A percentile compares a stretch with the other conserved stretches of the same genome.
phyloP scores from a whole-genome alignment of 306 rosid genomes.

The Cicer yamashitae region DNA sequence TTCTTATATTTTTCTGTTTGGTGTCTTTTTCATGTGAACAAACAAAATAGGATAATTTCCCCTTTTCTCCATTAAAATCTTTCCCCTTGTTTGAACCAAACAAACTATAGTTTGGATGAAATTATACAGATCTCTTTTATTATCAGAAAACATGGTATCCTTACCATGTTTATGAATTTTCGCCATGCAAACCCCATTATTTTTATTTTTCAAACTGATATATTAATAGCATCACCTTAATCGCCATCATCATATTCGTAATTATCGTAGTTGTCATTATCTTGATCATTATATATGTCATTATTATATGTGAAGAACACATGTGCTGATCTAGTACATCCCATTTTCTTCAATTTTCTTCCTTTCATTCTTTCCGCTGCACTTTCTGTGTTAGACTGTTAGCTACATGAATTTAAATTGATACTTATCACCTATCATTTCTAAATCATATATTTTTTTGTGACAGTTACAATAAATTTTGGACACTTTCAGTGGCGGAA shows the following conservation, averaged over 20 bases:
- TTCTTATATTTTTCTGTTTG: too few species aligned
- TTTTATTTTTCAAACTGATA: not conserved
- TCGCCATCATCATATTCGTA: not conserved
- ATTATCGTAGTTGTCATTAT: not conserved
- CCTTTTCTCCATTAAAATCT: too few species aligned
- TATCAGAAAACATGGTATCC: not conserved
- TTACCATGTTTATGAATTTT: not conserved
- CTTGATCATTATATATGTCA: not conserved
- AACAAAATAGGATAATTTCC: too few species aligned
- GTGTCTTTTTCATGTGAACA: too few species aligned
- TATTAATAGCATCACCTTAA: not conserved
- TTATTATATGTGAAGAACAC: too few species aligned
- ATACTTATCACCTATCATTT: not conserved
- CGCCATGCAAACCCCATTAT: not conserved
- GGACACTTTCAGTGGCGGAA: constrained; percentile 6
- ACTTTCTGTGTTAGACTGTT: too few species aligned
- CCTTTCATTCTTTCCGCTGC: too few species aligned
- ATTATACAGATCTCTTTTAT: not conserved
- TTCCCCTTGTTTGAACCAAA: too few species aligned
- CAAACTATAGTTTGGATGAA: not conserved
- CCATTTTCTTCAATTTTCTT: too few species aligned
- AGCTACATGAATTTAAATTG: constrained; percentile 5
- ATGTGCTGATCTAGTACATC: too few species aligned
- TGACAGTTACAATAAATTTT: constrained; percentile 35
- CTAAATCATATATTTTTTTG: not conserved